Evolutionary conservation across 2,329 filamentous ascomycete species (phyloP).

Genomic region (Arthrobotrys entomopaga): DNA sequence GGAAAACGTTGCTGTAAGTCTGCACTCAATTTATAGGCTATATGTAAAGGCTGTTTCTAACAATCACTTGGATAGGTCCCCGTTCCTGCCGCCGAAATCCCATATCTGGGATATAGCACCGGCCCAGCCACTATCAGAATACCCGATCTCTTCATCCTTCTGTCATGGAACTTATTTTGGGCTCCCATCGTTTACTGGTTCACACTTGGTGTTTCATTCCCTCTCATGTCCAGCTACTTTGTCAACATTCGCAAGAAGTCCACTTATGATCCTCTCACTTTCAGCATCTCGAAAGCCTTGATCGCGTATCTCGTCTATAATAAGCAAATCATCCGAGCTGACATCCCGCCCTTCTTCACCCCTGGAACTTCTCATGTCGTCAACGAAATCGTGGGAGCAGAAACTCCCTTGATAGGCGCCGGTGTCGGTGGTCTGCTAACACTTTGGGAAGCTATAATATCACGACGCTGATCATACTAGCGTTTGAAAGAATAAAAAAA

Average conservation of each 20-base stretch:
- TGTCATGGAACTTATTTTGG: constrained; percentile 47
- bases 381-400: constrained; percentile 74
- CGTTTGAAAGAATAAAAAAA: no score
- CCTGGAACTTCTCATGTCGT: constrained; percentile 71
- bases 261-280: constrained; percentile 78
- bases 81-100: constrained; percentile 23
- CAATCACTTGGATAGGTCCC: constrained; percentile 21
- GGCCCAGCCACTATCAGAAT: constrained; percentile 44
- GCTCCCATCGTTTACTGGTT: constrained; percentile 51
- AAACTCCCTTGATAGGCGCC: constrained; percentile 74
- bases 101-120: constrained; percentile 33
- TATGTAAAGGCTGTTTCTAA: background rate
- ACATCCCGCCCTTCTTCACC: constrained; percentile 70
- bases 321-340: constrained; percentile 68
- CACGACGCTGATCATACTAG: constrained; percentile 15
- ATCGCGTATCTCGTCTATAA: constrained; percentile 83
- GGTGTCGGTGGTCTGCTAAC: constrained; percentile 75
- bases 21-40: background rate
- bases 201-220: constrained; percentile 46
- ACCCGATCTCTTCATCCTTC: constrained; percentile 45
- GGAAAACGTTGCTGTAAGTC: constrained; percentile 46
- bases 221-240: constrained; percentile 47
- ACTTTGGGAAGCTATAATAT: constrained; percentile 76
- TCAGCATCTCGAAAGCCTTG: constrained; percentile 87
- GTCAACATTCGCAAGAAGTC: constrained; percentile 48